Base-by-base conservation (phyloP, 108 stramenopile species). In the Cyclotella baltica region DNA sequence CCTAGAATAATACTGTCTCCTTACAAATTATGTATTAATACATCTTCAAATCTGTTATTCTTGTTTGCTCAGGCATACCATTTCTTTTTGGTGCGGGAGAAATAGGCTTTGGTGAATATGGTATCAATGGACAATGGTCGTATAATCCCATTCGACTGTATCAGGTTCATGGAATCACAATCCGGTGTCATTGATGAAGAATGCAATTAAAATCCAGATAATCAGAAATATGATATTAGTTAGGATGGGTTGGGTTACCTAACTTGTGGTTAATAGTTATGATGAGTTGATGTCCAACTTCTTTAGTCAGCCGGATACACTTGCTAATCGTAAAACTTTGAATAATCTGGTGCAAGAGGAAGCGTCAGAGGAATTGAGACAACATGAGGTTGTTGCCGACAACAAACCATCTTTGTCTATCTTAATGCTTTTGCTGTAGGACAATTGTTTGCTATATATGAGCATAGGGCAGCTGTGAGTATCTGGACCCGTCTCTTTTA, bases 201-300 rank as follows among this genome's bases (percentile, higher is more conserved):
- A 46, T 68, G 38, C 30, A 57, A 66, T 31, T 40, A 31, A 48
- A 40, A 69, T 10, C 34, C 31, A 13, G 55, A 67, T 22, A 46
- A 23, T 18, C 8, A 34, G 62, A 33, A 48, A 22, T 19, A 29
- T 15, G n/a, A 28, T 50, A 67, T 70, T 53, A 73, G 68, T 1
- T 73, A 57, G 66, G 79, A 67, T 59, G 67, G n/a, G n/a, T n/a
- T n/a, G n/a, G n/a, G n/a, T n/a, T n/a, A n/a, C 58, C 33, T 92
- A 87, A 16, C 91, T 95, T 68, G 53, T 80, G 1, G 91, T 99
- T 3, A 83, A 92, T 28, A 95, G 96, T 85, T 98, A 99, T 78
- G 99, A 99, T 83, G 98, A 99, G 81, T 90, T 99, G 52, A 99
- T 99, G 99, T 86, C 89, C 61, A 96, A 99, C 83, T 99, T 99